Percentiles rank a stretch among this genome's conserved stretches.
Evolutionary conservation across 768 basidiomycete species (phyloP).

Genomic region (Serendipita sp.): DNA sequence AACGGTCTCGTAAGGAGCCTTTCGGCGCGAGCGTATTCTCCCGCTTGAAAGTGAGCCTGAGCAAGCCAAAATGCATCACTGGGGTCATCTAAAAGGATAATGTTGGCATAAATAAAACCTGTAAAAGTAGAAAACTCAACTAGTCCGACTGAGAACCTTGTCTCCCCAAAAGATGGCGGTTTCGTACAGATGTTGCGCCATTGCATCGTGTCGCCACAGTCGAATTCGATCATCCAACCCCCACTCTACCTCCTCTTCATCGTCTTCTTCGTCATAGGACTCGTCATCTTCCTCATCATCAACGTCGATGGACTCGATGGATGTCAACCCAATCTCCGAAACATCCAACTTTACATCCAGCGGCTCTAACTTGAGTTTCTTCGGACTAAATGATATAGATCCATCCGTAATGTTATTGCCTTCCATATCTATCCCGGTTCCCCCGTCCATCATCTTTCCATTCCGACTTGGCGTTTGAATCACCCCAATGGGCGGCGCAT

Average conservation of each 20-base stretch:
- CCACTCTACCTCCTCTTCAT: slow-evolving; percentile 35
- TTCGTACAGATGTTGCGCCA: slow-evolving; percentile 96
- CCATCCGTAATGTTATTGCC: slow-evolving; percentile 3
- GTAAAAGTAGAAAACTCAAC: slow-evolving; percentile 26
- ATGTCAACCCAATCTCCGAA: neutral
- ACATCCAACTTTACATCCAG: neutral
- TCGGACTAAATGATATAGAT: neutral
- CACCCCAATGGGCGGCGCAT: neutral
- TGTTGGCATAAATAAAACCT: neutral
- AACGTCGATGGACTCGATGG: slow-evolving; percentile 22
- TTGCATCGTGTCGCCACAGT: slow-evolving; percentile 90
- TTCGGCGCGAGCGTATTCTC: slow-evolving; percentile 90
- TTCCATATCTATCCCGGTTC: neutral
- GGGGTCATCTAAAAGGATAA: slow-evolving; percentile 49
- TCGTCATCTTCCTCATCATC: slow-evolving; percentile 37
- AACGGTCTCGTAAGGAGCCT: slow-evolving; percentile 80
- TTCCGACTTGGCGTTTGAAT: neutral
- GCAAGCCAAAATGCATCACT: slow-evolving; percentile 99
- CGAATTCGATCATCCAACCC: slow-evolving; percentile 89
- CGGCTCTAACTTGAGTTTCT: neutral
- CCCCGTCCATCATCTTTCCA: neutral
- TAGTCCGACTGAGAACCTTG: slow-evolving; percentile 90
- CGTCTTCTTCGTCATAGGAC: slow-evolving; percentile 15
- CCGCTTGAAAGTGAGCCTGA: slow-evolving; percentile 90
- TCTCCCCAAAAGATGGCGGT: slow-evolving; percentile 98